phyloP scores from a whole-genome alignment of 2,329 filamentous ascomycete species.

The Hirsutella minnesotensis region DNA sequence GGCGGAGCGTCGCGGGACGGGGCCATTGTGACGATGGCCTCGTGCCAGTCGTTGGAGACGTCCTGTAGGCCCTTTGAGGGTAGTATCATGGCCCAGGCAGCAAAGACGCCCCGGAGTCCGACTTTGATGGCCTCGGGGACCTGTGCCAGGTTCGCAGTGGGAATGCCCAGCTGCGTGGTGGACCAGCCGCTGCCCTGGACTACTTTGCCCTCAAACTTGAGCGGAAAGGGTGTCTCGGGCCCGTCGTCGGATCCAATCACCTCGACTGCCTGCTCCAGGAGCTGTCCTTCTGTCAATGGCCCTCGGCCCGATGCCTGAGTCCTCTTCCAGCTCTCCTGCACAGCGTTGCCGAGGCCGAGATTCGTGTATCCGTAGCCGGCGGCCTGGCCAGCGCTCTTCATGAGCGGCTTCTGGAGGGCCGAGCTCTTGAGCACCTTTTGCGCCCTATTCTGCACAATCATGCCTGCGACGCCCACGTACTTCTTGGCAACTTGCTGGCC shows the following conservation, averaged over 20 bases:
- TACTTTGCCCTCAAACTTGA: constrained; percentile 38
- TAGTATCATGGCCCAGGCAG: constrained; percentile 45
- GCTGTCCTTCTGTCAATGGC: constrained; percentile 17
- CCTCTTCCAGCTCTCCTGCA: constrained; percentile 24
- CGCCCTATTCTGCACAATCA: constrained; percentile 27
- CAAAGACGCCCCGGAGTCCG: constrained; percentile 49
- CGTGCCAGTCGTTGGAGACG: constrained; percentile 38
- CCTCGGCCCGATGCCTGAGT: constrained; percentile 17
- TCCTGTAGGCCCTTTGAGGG: constrained; percentile 18
- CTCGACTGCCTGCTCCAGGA: constrained; percentile 19
- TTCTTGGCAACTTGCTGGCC: constrained; percentile 31
- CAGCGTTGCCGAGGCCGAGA: constrained; percentile 12
- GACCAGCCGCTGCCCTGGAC: constrained; percentile 30
- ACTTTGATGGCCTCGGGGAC: constrained; percentile 40
- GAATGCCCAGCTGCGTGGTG: constrained; percentile 28
- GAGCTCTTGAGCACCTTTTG: constrained; percentile 22
- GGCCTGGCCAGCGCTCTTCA: constrained; percentile 24
- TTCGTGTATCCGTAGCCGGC: constrained; percentile 23
- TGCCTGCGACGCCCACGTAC: constrained; percentile 25
- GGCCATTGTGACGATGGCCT: constrained; percentile 45
- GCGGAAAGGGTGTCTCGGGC: constrained; percentile 39
- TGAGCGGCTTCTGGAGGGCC: constrained; percentile 12
- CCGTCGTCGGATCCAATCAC: constrained; percentile 38
- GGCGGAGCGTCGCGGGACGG: constrained; percentile 34
- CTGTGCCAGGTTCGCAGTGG: constrained; percentile 41